Evolutionary conservation across 164 flowering plant genomes (phyloP), one percentile per base, ranked within the genome.

Genomic region (Magnolia changhungtana): DNA sequence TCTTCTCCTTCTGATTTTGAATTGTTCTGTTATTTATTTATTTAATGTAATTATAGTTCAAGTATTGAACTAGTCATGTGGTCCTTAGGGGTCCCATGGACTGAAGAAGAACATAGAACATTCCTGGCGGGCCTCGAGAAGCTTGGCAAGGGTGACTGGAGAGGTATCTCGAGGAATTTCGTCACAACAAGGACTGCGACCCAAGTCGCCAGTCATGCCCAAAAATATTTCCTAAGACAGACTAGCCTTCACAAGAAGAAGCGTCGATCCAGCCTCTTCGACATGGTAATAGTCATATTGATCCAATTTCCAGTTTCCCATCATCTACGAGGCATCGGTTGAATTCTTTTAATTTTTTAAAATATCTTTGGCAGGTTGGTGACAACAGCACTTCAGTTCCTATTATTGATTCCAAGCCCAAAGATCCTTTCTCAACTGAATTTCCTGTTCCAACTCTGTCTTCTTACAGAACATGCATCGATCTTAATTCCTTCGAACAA

Each of bases 161-260:
- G 95, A 72, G 98, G 97, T 6, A 92, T 94, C 74, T 89, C 98
- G 19, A 90, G 86, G 73, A 88, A 83, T 72, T 94, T 83, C 80
- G 95, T 90, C 2, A 89, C 86, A 2, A 87, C 94, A 31, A 89
- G 92, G 72, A 89, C 98, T 72, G 94, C 96, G 37, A 90, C 95
- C 51, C 98, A 93, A 85, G 96, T 93, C 14, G 98, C 98, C 8
- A 93, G 98, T 68, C 98, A 93, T 87, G 98, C 96, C 66, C 98
- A 94, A 58, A 94, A 94, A 72, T 88, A 92, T 74, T 94, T 94
- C 70, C 92, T 94, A 24, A 80, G 95, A 18, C 92, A 81, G 65
- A 79, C 79, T 0, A 79, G 76, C 61, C 87, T 85, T 73, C 76
- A 81, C 81, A 90, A 89, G 82, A 89, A 90, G 83, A 93, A 88